A percentile compares a stretch with the other conserved stretches of the same genome.
phyloP scores from a whole-genome alignment of 2,329 filamentous ascomycete genomes.

The Aspergillus sojae region DNA sequence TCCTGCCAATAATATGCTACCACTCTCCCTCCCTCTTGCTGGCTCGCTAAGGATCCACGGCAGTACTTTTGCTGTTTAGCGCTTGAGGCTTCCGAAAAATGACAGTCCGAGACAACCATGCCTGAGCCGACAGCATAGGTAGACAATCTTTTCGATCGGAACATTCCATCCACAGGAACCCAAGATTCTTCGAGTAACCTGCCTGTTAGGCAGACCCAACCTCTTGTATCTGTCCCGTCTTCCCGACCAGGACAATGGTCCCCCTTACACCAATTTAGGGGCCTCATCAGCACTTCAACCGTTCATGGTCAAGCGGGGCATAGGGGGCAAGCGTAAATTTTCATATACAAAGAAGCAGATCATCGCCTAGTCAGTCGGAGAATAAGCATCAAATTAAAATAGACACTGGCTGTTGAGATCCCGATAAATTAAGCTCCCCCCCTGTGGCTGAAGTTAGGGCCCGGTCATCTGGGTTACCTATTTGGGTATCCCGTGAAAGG shows the following conservation, averaged over 20 bases:
- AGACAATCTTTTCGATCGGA: conserved; percentile 1
- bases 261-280: conserved; percentile 9
- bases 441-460: not conserved
- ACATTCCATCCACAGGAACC: conserved; percentile 12
- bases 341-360: not conserved
- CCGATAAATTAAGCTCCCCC: conserved; percentile 6
- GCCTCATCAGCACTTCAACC: not conserved
- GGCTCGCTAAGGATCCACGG: not conserved
- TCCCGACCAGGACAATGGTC: not conserved
- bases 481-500: conserved; percentile 17
- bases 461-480: conserved; percentile 13
- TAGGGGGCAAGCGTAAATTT: not conserved
- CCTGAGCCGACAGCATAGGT: conserved; percentile 4
- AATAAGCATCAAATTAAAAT: conserved; percentile 1
- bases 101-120: conserved; percentile 13
- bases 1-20: not conserved
- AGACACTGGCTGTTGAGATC: not conserved
- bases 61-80: conserved; percentile 16
- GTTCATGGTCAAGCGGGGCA: not conserved
- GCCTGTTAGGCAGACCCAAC: not conserved
- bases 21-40: not conserved
- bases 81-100: conserved; percentile 16
- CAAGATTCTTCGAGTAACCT: conserved; percentile 6
- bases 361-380: not conserved
- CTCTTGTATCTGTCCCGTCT: conserved; percentile 6